Conservation (phyloP, 805 yeast genomes). For the Kodamaea neixiangensis region DNA sequence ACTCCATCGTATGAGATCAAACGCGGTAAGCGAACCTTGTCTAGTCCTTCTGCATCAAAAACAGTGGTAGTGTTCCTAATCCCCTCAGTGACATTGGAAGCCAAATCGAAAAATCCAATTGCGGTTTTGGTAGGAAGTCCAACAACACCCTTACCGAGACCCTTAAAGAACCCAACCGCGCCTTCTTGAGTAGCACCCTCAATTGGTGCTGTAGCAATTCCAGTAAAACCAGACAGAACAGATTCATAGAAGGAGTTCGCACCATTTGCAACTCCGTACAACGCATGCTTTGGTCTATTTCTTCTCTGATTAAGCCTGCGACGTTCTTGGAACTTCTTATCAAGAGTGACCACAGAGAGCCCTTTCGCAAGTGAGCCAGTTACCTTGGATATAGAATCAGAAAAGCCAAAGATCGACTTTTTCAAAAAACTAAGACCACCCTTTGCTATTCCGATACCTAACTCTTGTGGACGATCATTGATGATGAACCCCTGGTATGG, state of each 20-base stretch:
- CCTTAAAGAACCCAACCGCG: constrained; percentile 88
- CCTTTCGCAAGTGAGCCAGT: constrained; percentile 97
- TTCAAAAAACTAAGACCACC: constrained; percentile 94
- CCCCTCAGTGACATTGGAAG: constrained; percentile 91
- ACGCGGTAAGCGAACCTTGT: constrained; percentile 81
- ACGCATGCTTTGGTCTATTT: constrained; percentile 80
- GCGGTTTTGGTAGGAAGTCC: constrained; percentile 97
- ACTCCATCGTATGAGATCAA: constrained; percentile 69
- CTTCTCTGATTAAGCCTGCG: constrained; percentile 74
- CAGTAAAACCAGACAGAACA: constrained; percentile 82
- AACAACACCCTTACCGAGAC: constrained; percentile 90
- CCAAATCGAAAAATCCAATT: constrained; percentile 89
- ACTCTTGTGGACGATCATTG: constrained; percentile 93
- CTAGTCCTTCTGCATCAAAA: constrained; percentile 75
- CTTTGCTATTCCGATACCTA: constrained; percentile 93
- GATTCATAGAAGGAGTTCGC: constrained; percentile 89
- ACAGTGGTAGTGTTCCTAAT: constrained; percentile 90
- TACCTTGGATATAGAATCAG: constrained; percentile 89
- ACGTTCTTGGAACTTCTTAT: constrained; percentile 76
- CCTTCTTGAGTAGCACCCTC: constrained; percentile 91
- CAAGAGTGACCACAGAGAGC: constrained; percentile 85
- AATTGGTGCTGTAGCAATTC: constrained; percentile 87
- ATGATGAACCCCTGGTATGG: constrained; percentile 95
- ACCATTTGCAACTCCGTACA: constrained; percentile 81
- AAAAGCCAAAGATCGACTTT: constrained; percentile 91